These are phyloP conservation scores for Globisporangium barbulae DNA, from an alignment of 352 stramenopile genomes.

Conservation along the genomic window DNA sequence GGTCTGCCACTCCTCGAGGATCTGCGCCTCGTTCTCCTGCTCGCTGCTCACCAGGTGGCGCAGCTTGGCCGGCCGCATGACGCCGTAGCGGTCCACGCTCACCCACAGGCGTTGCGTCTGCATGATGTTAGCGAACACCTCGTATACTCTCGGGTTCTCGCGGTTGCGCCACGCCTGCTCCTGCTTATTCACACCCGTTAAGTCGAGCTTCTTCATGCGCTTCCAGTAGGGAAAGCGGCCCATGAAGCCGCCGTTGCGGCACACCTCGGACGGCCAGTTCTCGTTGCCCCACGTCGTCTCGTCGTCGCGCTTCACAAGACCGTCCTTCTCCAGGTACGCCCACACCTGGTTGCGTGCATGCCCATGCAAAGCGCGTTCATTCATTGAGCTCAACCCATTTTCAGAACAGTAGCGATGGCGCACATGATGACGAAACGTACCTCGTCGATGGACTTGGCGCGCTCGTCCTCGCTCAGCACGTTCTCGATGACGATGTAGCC, in stretches of 20 bases:
- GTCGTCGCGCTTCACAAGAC: slow-evolving; percentile 36
- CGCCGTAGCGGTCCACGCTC: slow-evolving; percentile 47
- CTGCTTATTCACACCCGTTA: slow-evolving; percentile 37
- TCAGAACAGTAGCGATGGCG: not conserved
- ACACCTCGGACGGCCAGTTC: slow-evolving; percentile 41
- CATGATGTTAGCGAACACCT: slow-evolving; percentile 35
- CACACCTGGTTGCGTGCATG: slow-evolving; percentile 21
- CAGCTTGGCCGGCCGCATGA: slow-evolving; percentile 37
- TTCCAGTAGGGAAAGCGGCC: slow-evolving; percentile 49
- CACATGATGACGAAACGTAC: slow-evolving; percentile 2
- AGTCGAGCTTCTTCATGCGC: slow-evolving; percentile 50
- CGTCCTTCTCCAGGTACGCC: slow-evolving; percentile 42
- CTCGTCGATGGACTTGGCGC: slow-evolving; percentile 34
- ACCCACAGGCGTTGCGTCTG: slow-evolving; percentile 32
- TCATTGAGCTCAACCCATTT: not conserved
- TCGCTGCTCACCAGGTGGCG: slow-evolving; percentile 19
- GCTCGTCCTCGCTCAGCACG: slow-evolving; percentile 31
- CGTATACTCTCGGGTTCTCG: slow-evolving; percentile 34
- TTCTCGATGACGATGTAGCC: slow-evolving; percentile 45
- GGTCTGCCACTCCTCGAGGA: slow-evolving; percentile 38
- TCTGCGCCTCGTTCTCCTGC: slow-evolving; percentile 26
- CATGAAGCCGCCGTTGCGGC: slow-evolving; percentile 48
- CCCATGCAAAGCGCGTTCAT: not conserved
- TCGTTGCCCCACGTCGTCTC: slow-evolving; percentile 43
- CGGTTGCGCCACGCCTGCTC: slow-evolving; percentile 45